Evolutionary conservation across 805 yeast genomes (phyloP), one percentile per base, ranked within the genome.

Genomic region (Saccharomycopsis schoenii): DNA sequence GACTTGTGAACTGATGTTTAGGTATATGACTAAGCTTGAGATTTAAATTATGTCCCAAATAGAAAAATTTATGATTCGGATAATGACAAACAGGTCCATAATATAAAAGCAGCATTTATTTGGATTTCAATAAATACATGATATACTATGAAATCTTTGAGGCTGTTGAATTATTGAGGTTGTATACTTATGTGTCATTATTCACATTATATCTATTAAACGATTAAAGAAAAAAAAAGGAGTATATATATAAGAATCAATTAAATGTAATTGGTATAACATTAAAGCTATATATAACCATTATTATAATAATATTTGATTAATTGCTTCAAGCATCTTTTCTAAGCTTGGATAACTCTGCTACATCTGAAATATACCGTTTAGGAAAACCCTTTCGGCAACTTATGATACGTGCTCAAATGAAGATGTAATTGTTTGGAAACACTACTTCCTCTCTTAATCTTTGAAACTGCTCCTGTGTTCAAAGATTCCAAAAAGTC

Each of bases 401-500:
- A 66, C 61, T 74, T 71, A 66, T 76, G 71, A 66, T 73, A 74
- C 61, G 72, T 69, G 1, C 77, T 83, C 69, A 88, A 77, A 72
- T 88, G 93, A 67, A 87, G 74, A 69, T 88, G 93, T 63, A 88
- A 74, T 68, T 88, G 93, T 70, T 94, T 80, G 34, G 92, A 84
- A 12, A 88, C 94, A 40, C 89, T 83, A 11, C 89, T 83, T 9
- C 96, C 96, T 67, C 96, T 76, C 74, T 89, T 83, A 19, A 85
- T 80, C 68, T 88, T 88, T 67, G 84, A 82, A 57, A 88, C 73
- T 47, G 86, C 81, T 15, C 97, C 97, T 63, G 81, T 84, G 62
- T 82, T 83, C 74, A 92, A 84, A 75, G 91, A 89, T 66, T 80
- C 82, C 70, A 92, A 73, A 68, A 92, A 92, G 66, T 94, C 99